These are phyloP conservation scores for Yarrowia deformans DNA, from an alignment of 805 yeast genomes.

Conservation along the genomic window DNA sequence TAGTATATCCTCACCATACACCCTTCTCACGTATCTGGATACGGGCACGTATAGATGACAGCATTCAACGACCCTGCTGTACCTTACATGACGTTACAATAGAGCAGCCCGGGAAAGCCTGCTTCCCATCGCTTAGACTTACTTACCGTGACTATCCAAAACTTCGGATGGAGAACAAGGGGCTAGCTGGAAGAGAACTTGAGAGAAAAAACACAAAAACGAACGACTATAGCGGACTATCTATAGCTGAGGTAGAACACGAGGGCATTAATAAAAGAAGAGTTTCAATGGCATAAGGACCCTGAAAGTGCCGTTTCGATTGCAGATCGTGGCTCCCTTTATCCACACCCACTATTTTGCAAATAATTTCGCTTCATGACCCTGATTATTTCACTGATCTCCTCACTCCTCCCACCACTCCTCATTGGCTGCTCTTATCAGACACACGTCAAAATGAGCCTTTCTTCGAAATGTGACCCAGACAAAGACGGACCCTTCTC, in stretches of 20 bases:
- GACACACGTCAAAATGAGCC: background rate
- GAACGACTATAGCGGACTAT: too few relatives aligned
- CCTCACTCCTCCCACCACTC: background rate
- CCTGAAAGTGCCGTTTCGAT: too few relatives aligned
- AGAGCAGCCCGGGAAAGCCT: background rate
- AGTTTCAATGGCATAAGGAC: too few relatives aligned
- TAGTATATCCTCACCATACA: background rate
- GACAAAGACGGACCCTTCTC: constrained; percentile 12
- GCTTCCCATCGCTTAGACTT: constrained; percentile 12
- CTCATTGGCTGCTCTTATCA: constrained; percentile 27
- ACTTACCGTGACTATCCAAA: background rate
- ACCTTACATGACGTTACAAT: constrained; percentile 20
- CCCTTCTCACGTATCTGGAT: background rate
- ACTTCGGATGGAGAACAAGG: background rate
- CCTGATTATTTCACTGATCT: too few relatives aligned
- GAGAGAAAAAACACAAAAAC: too few relatives aligned
- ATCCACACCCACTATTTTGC: too few relatives aligned
- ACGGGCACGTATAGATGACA: constrained; percentile 14
- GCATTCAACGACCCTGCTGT: constrained; percentile 11
- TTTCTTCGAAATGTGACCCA: background rate
- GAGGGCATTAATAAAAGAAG: too few relatives aligned
- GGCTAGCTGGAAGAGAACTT: background rate
- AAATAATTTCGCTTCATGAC: too few relatives aligned
- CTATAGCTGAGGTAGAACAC: too few relatives aligned
- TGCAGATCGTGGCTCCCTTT: too few relatives aligned